Base-by-base conservation (phyloP, 371 early-diverging fungal species). In the Amoeboaphelidium occidentale region DNA sequence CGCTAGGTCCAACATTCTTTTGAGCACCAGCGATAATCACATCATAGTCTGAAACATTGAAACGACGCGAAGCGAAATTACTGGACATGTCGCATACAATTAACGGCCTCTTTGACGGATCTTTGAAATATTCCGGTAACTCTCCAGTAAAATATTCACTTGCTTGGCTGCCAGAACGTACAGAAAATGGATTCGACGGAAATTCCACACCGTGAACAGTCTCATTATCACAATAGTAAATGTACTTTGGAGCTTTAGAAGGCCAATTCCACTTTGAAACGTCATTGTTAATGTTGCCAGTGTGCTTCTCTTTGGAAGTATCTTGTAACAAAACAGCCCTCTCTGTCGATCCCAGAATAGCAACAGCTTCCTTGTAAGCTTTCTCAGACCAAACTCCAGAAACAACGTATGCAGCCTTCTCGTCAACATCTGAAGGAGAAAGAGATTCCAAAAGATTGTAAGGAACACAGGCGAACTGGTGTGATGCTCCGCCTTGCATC, bases 211-310 rank as follows among this genome's bases (percentile, higher is more conserved):
- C 97, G 58, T 93, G 81, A 22, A 96, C 80, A 2, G 97, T 96
- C 60, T 96, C 97, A 58, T 96, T 96, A 60, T 81, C 87, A 62
- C 91, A 91, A 58, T 89, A 91, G 58, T 87, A 93, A 14, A 88
- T 74, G 57, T 78, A 96, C 22, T 23, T 23, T 17, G 85, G 80
- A 1, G 82, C 63, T 50, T 71, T 59, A 47, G 72, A 75, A n/a
- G 76, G 71, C 23, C 83, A 61, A 27, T 70, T 62, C 83, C 84
- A 87, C 62, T 41, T 42, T 58, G 39, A 32, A 10, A 17, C n/a
- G n/a, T n/a, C n/a, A n/a, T n/a, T n/a, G n/a, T n/a, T n/a, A n/a
- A n/a, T n/a, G n/a, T n/a, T n/a, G n/a, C n/a, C n/a, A n/a, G n/a
- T n/a, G n/a, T n/a, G n/a, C n/a, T n/a, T n/a, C n/a, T n/a, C n/a